A percentile compares a stretch with the other conserved stretches of the same genome.
phyloP scores from a whole-genome alignment of 371 early-diverging fungal genomes.

The Rhizopus microsporus region DNA sequence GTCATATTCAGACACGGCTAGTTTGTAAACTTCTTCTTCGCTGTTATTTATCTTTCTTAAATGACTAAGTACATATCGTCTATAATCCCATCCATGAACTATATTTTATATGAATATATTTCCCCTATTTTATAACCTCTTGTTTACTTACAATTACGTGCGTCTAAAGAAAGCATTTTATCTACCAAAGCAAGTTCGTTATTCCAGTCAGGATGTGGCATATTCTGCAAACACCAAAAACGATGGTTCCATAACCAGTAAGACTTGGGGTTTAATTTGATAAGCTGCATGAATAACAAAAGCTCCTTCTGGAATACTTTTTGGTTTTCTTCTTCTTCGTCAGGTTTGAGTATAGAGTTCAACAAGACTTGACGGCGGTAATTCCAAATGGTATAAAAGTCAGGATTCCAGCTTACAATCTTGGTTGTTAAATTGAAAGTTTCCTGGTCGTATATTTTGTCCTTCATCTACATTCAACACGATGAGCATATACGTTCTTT shows the following conservation, averaged over 20 bases:
- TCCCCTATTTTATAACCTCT: neutral
- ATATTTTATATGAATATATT: neutral
- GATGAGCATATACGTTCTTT: neutral
- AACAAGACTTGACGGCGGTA: constrained; percentile 71
- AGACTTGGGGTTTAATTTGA: constrained; percentile 79
- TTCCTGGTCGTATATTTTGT: constrained; percentile 44
- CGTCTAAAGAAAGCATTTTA: constrained; percentile 81
- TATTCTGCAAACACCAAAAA: constrained; percentile 78
- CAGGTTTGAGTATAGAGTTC: constrained; percentile 36
- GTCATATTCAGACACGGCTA: constrained; percentile 68
- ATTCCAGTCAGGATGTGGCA: constrained; percentile 79
- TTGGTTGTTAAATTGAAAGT: constrained; percentile 68
- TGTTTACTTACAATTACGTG: constrained; percentile 82
- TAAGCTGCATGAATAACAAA: constrained; percentile 62
- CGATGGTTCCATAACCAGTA: constrained; percentile 97
- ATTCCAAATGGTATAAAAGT: constrained; percentile 92
- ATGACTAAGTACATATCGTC: constrained; percentile 75
- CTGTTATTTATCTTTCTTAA: constrained; percentile 25
- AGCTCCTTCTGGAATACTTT: constrained; percentile 58
- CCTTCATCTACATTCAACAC: constrained; percentile 20
- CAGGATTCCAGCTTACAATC: constrained; percentile 81
- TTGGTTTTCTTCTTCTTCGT: constrained; percentile 28
- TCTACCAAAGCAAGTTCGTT: constrained; percentile 75
- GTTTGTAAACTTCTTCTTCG: constrained; percentile 22
- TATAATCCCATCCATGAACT: constrained; percentile 97